Evolutionary conservation across 2,329 filamentous ascomycete genomes (phyloP), one percentile per base, ranked within the genome.

Genomic region (Lojkania enalia): DNA sequence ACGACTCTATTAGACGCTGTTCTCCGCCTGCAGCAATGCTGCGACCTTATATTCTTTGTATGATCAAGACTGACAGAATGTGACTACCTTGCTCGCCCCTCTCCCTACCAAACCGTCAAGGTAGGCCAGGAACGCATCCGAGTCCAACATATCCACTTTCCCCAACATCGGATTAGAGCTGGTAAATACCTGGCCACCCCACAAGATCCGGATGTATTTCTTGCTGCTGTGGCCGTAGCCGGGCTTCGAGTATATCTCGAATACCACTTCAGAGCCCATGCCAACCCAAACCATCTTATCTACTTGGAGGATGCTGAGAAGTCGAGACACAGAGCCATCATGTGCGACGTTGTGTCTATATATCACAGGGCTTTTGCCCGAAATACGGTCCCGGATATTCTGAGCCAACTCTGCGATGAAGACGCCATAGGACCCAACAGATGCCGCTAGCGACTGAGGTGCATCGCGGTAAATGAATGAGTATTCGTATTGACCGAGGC

Each of bases 221-320:
- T 64, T 64, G 2, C 29, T 41, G 12, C 38, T 55, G 21, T 55
- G 20, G 0, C 20, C 44, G 21, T 55, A 20, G 0, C 20, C 44
- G 5, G 52, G 54, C 37, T 54, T 53, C n/a, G 48, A 38, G 20
- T 69, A 90, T 20, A 91, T 62, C 71, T 92, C 88, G 62, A 91
- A 90, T 0, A 90, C 80, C 0, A 92, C 76, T 70, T 92, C 88
- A 7, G 82, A 76, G 0, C 88, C 88, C 87, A 92, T 90, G 0
- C 88, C 88, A 0, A 88, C 88, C 88, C 88, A 92, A 1, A 90
- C 83, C 87, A 92, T 92, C 40, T 75, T 66, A 16, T 89, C 84
- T 1, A 87, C 60, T 70, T 92, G 88, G 60, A 94, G 63, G 13
- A 91, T 77, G 2, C 81, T 81, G 16, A 94, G 72, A 5, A 92